Conservation (phyloP, 23 red algal genomes). For the Gracilaria domingensis region DNA sequence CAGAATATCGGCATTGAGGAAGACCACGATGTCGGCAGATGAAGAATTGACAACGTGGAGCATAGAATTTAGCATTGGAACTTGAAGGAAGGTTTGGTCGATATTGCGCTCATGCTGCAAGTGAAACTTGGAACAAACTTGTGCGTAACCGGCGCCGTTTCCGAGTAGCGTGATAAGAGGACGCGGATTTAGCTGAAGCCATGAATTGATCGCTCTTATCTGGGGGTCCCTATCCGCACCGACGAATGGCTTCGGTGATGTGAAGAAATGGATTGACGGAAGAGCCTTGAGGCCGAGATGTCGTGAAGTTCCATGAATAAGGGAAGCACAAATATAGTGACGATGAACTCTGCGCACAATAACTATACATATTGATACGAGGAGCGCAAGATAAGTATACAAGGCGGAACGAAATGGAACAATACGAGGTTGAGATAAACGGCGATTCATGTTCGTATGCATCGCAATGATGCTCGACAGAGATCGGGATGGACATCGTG, state of each 20-base stretch:
- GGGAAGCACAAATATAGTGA: neutral
- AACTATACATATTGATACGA: neutral
- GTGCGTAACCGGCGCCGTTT: conserved; percentile 67
- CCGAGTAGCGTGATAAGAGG: conserved; percentile 79
- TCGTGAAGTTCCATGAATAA: neutral
- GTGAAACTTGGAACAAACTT: conserved; percentile 61
- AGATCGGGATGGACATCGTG: too few species aligned
- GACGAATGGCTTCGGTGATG: conserved; percentile 91
- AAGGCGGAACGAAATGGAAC: conserved; percentile 11
- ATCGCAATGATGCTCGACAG: neutral
- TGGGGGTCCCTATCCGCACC: conserved; percentile 69
- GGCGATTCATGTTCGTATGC: neutral
- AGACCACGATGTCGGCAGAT: conserved; percentile 62
- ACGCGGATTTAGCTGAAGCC: conserved; percentile 73
- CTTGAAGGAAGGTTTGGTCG: conserved; percentile 81
- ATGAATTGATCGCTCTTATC: conserved; percentile 80
- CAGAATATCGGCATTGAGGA: conserved; percentile 92
- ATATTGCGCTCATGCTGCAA: conserved; percentile 58
- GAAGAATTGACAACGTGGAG: conserved; percentile 59
- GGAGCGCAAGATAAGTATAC: conserved; percentile 10
- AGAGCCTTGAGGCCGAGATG: conserved; percentile 12
- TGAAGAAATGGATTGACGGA: conserved; percentile 69
- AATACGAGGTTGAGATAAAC: conserved; percentile 1
- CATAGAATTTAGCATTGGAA: conserved; percentile 93
- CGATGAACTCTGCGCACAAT: conserved; percentile 12